Evolutionary conservation across 2,329 filamentous ascomycete species (phyloP).

Genomic region (Apiospora koreana): DNA sequence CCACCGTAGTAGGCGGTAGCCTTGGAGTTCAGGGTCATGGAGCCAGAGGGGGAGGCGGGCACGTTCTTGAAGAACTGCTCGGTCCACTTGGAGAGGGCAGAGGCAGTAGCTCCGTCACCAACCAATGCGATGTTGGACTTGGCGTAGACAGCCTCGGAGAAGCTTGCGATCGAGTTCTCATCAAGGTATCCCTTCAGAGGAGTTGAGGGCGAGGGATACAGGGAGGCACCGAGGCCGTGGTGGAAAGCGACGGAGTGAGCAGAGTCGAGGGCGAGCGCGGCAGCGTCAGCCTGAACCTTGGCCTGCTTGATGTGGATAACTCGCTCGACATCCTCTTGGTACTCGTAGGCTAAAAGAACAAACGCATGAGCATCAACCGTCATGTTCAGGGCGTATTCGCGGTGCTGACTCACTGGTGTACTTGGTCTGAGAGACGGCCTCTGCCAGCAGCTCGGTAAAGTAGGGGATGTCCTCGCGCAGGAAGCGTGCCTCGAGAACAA

Average conservation of each 20-base stretch:
- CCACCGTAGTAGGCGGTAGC: slow-evolving; percentile 90
- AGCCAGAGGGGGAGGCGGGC: slow-evolving; percentile 53
- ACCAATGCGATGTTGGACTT: slow-evolving; percentile 92
- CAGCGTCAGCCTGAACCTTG: slow-evolving; percentile 62
- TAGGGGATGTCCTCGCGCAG: slow-evolving; percentile 94
- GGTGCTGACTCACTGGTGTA: slow-evolving; percentile 65
- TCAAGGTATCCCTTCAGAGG: slow-evolving; percentile 80
- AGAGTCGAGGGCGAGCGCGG: slow-evolving; percentile 77
- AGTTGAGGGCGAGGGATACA: slow-evolving; percentile 71
- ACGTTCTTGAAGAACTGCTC: slow-evolving; percentile 85
- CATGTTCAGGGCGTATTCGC: neutral
- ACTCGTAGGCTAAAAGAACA: slow-evolving; percentile 72
- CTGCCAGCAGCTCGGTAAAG: slow-evolving; percentile 92
- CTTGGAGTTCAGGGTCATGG: slow-evolving; percentile 57
- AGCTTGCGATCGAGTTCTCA: slow-evolving; percentile 73
- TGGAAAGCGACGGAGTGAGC: slow-evolving; percentile 64
- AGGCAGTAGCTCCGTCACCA: slow-evolving; percentile 80
- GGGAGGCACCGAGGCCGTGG: slow-evolving; percentile 79
- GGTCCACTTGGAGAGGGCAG: slow-evolving; percentile 84
- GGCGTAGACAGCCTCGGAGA: slow-evolving; percentile 76
- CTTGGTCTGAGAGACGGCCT: slow-evolving; percentile 86
- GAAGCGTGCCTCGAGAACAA: slow-evolving; percentile 93
- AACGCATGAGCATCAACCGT: slow-evolving; percentile 4
- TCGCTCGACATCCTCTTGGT: slow-evolving; percentile 82
- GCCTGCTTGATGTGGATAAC: slow-evolving; percentile 78